phyloP scores from a whole-genome alignment of 2,329 filamentous ascomycete genomes.

The Gnomoniopsis smithogilvyi region DNA sequence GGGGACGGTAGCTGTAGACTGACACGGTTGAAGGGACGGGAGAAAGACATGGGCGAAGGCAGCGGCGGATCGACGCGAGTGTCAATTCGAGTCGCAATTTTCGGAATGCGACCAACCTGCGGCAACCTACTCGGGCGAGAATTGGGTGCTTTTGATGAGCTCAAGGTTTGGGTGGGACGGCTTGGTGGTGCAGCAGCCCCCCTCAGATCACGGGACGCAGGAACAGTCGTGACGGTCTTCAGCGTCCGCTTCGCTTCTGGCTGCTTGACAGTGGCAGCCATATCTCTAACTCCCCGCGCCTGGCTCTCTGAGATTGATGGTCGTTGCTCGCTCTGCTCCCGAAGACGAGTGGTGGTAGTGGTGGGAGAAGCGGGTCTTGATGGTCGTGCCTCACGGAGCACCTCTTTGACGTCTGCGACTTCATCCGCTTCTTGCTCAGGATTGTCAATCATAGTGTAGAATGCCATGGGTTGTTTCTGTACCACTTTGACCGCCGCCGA shows the following conservation, averaged over 20 bases:
- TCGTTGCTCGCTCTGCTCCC: neutral
- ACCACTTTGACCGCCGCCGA: constrained; percentile 46
- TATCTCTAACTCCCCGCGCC: neutral
- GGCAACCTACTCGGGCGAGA: constrained; percentile 62
- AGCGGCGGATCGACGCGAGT: constrained; percentile 63
- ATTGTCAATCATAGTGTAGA: constrained; percentile 61
- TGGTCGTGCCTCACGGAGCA: constrained; percentile 48
- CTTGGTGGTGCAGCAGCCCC: neutral
- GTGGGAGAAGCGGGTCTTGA: constrained; percentile 20
- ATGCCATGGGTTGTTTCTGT: constrained; percentile 51
- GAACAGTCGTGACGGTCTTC: neutral
- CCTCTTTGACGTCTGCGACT: constrained; percentile 41
- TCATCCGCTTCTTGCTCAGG: constrained; percentile 47
- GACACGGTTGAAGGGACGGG: constrained; percentile 68
- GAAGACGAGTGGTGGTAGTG: constrained; percentile 6
- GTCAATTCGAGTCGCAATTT: constrained; percentile 74
- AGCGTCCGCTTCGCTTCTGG: neutral
- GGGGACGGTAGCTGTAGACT: constrained; percentile 40
- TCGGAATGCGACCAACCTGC: constrained; percentile 83
- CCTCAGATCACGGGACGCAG: constrained; percentile 1
- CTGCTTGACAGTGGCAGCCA: neutral
- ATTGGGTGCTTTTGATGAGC: constrained; percentile 10
- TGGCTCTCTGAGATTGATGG: neutral
- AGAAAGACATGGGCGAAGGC: constrained; percentile 71
- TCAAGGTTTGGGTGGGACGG: neutral